These are phyloP conservation scores for Juglanconis sp. DNA, from an alignment of 2,329 filamentous ascomycete species.

Conservation along the genomic window DNA sequence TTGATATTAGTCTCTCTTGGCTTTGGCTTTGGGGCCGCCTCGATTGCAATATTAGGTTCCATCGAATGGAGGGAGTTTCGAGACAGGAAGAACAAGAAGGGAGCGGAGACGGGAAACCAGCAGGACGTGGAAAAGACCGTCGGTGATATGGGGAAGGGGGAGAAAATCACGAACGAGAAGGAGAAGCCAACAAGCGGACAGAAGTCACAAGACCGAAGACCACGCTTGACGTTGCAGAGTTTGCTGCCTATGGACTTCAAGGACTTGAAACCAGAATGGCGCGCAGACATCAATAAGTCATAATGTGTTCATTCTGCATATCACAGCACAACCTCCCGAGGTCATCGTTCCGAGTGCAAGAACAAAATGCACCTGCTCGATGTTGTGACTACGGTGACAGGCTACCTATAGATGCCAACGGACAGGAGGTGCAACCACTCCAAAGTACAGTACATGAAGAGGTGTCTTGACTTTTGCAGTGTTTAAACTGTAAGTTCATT, in stretches of 20 bases:
- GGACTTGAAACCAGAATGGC: neutral
- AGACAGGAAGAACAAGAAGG: slow-evolving; percentile 8
- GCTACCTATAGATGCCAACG: too few relatives aligned
- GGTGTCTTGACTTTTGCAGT: too few relatives aligned
- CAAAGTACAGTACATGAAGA: too few relatives aligned
- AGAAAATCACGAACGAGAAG: neutral
- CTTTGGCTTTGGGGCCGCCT: slow-evolving; percentile 14
- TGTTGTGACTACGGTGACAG: too few relatives aligned
- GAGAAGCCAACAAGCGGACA: neutral
- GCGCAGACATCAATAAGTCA: neutral
- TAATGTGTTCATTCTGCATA: neutral
- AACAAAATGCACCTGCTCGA: neutral
- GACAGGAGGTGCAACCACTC: too few relatives aligned
- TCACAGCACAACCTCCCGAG: neutral
- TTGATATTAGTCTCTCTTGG: slow-evolving; percentile 9
- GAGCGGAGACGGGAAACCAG: neutral
- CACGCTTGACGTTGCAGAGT: neutral
- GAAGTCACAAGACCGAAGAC: neutral
- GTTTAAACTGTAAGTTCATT: too few relatives aligned
- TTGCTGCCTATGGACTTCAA: neutral
- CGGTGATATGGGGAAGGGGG: neutral
- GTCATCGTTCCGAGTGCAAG: neutral
- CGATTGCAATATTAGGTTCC: slow-evolving; percentile 9
- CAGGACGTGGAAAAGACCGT: neutral
- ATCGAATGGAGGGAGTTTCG: slow-evolving; percentile 11